Conservation (phyloP, 768 basidiomycete species). For the Panus rudis region DNA sequence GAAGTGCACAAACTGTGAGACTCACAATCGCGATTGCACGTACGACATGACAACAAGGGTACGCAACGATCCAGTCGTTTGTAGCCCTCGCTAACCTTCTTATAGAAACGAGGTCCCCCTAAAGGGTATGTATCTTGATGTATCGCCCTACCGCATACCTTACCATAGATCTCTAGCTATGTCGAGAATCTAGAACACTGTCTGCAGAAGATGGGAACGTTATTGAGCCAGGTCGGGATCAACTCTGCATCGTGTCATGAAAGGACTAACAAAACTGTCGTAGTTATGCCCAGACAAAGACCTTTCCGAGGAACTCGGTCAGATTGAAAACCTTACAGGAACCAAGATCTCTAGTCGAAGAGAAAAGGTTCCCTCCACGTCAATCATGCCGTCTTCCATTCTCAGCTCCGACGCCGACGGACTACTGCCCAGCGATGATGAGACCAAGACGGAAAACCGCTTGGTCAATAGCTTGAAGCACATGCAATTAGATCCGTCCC, state of each 20-base stretch:
- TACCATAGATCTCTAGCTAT: constrained; percentile 17
- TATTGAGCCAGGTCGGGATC: constrained; percentile 29
- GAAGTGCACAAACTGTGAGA: constrained; percentile 3
- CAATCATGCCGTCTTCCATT: constrained; percentile 8
- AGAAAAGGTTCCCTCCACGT: background rate
- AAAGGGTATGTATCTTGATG: constrained; percentile 43
- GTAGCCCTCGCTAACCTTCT: too few species aligned
- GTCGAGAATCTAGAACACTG: constrained; percentile 35
- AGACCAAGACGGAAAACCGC: constrained; percentile 16
- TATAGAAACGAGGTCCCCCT: constrained; percentile 50
- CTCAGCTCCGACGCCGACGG: constrained; percentile 19
- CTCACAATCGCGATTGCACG: constrained; percentile 4
- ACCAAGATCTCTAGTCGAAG: constrained; percentile 19
- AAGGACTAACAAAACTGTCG: background rate
- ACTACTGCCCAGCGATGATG: constrained; percentile 23
- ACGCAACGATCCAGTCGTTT: too few species aligned
- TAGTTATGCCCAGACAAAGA: constrained; percentile 63
- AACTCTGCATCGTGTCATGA: background rate
- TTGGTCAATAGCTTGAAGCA: constrained; percentile 25
- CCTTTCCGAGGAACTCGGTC: constrained; percentile 46
- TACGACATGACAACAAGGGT: too few species aligned
- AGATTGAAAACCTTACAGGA: constrained; percentile 34
- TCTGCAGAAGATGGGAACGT: constrained; percentile 37
- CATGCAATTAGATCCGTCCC: constrained; percentile 19
- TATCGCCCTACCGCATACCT: background rate